Conservation (phyloP, 177 flowering plant genomes). For the Vitis hybrid region DNA sequence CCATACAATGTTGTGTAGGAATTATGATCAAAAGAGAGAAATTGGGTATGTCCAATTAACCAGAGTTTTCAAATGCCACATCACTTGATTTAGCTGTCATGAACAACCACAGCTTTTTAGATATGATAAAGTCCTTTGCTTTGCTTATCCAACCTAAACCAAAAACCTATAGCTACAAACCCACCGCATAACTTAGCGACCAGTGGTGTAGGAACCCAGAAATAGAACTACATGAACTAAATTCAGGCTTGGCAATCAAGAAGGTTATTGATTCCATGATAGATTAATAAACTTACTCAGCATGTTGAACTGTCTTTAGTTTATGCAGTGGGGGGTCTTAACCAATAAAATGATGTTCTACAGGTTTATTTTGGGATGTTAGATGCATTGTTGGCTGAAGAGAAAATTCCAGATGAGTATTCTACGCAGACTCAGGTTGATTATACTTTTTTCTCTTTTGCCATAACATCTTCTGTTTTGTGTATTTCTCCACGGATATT, state of each 20-base stretch:
- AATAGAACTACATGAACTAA: background rate
- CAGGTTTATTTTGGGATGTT: conserved; percentile 86
- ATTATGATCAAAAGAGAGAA: too few relatives aligned
- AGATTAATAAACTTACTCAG: too few relatives aligned
- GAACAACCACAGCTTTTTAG: too few relatives aligned
- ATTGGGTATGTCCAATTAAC: too few relatives aligned
- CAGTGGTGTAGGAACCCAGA: background rate
- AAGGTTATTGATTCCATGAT: background rate
- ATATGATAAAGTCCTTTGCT: too few relatives aligned
- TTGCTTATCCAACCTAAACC: background rate
- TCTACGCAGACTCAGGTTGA: conserved; percentile 68
- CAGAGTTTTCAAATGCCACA: too few relatives aligned
- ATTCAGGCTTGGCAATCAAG: background rate
- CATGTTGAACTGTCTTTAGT: too few relatives aligned
- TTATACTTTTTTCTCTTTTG: background rate
- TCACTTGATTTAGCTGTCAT: too few relatives aligned
- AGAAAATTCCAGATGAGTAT: conserved; percentile 71
- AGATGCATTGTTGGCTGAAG: conserved; percentile 75
- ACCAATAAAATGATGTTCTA: background rate
- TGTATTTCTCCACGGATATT: background rate
- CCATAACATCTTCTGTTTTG: background rate
- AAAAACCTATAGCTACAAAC: background rate
- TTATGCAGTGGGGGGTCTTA: too few relatives aligned
- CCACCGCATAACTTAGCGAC: background rate
- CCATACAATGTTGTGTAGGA: too few relatives aligned